Evolutionary conservation across 768 basidiomycete genomes (phyloP), one percentile per base, ranked within the genome.

Genomic region (Melanogaster broomeanus): DNA sequence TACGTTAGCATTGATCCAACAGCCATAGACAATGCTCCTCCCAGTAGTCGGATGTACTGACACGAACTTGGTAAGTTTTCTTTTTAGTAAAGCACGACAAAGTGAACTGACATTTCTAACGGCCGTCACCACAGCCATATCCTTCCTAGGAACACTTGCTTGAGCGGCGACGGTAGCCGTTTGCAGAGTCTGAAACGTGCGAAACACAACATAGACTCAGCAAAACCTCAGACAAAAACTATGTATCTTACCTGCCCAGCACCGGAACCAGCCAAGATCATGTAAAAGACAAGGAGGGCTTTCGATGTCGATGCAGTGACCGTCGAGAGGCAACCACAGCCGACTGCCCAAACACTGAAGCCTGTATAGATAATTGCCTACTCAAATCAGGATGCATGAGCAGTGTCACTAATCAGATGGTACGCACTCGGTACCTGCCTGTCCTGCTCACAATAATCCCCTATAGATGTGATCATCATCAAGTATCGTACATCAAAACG

Each of bases 81-180:
- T 27, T 27, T 27, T 4, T 6, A n/a, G n/a, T n/a, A n/a, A 37
- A 11, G 40, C 49, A 58, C n/a, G 46, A 18, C 16, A 38, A 3
- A 30, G 8, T 19, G 9, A 11, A 56, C 76, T 35, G 48, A 82
- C 83, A 61, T 85, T 86, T 42, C 84, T 75, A 48, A 83, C 77
- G 0, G 82, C 82, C 0, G 88, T 90, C 0, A 89, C 87, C 11
- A 87, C 84, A 2, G 85, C 84, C 87, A 90, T 89, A 53, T 91
- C 88, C 33, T 74, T 75, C 33, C 88, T 70, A 0, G 80, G 67
- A 0, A 90, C 88, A 24, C 85, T 83, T 0, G 87, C 87, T 62
- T 91, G 89, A 7, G 81, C 84, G 0, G 85, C 85, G 6, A 88
- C 80, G 0, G 85, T 88, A 0, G 84, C 86, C 0, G 84, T 86